phyloP scores from a whole-genome alignment of 495 filamentous ascomycete genomes.

The Bombardia bombarda region DNA sequence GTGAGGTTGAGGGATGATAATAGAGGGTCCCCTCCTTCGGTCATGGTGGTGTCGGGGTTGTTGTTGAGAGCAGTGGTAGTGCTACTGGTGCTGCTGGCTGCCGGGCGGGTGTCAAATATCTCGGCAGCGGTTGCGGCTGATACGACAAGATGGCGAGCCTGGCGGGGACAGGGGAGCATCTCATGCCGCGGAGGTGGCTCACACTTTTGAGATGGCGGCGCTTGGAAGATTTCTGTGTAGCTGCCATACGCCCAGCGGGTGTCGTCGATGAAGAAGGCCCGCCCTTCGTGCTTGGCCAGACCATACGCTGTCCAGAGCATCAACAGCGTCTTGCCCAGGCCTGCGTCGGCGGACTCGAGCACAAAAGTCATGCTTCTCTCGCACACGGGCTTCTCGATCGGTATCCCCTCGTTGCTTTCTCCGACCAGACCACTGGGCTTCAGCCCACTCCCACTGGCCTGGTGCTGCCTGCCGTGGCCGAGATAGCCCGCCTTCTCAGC shows the following conservation, averaged over 20 bases:
- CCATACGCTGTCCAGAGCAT: constrained; percentile 72
- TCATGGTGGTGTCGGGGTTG: constrained; percentile 33
- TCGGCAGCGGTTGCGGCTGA: constrained; percentile 51
- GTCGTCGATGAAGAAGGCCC: constrained; percentile 71
- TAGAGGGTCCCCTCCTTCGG: too few relatives aligned
- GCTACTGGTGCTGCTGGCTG: too few relatives aligned
- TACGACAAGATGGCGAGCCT: constrained; percentile 59
- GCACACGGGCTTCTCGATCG: constrained; percentile 43
- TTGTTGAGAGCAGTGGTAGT: too few relatives aligned
- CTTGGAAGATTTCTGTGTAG: constrained; percentile 57
- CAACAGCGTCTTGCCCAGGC: constrained; percentile 61
- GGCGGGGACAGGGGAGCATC: constrained; percentile 63
- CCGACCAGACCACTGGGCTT: too few relatives aligned
- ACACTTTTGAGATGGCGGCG: constrained; percentile 49
- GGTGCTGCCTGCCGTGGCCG: constrained; percentile 6
- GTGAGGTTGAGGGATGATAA: too few relatives aligned
- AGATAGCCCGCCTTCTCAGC: constrained; percentile 51
- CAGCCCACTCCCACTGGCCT: constrained; percentile 16
- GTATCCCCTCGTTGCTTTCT: constrained; percentile 19
- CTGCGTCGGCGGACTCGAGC: constrained; percentile 58
- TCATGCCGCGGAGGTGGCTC: constrained; percentile 51
- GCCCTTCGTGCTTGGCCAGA: constrained; percentile 56
- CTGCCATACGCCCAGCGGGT: constrained; percentile 68
- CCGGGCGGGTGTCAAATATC: constrained; percentile 30
- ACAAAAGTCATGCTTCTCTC: constrained; percentile 61